phyloP scores from a whole-genome alignment of 345 rosid species.

The Turnera subulata region DNA sequence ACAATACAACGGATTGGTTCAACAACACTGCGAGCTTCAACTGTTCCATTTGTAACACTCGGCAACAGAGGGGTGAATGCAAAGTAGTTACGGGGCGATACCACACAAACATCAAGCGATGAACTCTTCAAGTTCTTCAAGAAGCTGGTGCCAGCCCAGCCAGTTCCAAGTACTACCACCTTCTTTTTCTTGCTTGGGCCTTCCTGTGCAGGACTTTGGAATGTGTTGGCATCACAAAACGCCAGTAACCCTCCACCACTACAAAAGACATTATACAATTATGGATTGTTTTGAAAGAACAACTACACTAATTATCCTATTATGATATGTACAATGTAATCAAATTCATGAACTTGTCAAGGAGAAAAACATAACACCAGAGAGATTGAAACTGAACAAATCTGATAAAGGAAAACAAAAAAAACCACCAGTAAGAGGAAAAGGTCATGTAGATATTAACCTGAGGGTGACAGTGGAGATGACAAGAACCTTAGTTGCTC shows the following conservation, averaged over 20 bases:
- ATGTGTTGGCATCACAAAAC: not conserved
- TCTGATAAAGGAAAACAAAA: not conserved
- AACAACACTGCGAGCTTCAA: constrained; percentile 4
- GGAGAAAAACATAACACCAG: not conserved
- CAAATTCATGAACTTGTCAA: not conserved
- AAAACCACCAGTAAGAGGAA: not conserved
- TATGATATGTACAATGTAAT: not conserved
- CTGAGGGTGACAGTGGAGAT: constrained; percentile 45
- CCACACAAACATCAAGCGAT: not conserved
- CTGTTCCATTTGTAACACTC: constrained; percentile 1
- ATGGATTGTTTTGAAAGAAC: not conserved
- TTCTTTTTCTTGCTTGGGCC: constrained; percentile 2
- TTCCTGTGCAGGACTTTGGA: not conserved
- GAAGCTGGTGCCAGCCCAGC: constrained; percentile 4
- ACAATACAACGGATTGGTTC: constrained; percentile 3
- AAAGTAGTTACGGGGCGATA: not conserved
- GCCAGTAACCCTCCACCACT: constrained; percentile 5
- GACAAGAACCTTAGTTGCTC: constrained; percentile 45
- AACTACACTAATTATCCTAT: not conserved
- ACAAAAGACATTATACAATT: not conserved
- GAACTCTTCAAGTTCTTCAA: constrained; percentile 4
- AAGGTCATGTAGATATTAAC: not conserved
- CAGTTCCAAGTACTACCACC: constrained; percentile 4
- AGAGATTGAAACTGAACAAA: not conserved
- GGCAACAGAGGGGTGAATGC: constrained; percentile 3